phyloP scores from a whole-genome alignment of 768 basidiomycete species.

The Termitomyces sp. region DNA sequence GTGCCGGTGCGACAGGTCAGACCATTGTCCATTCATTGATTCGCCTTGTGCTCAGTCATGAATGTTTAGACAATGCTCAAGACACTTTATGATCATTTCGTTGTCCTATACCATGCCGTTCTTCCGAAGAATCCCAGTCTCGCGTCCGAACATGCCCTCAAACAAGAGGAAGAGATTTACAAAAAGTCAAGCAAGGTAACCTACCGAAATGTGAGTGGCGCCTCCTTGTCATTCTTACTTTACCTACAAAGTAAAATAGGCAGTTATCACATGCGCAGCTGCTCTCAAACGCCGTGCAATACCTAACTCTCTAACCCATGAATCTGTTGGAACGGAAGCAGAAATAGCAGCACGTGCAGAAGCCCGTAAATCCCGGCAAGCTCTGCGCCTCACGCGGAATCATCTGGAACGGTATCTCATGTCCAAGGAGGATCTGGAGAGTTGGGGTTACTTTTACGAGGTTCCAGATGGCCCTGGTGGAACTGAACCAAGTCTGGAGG shows the following conservation, averaged over 20 bases:
- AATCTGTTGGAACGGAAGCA: slow-evolving; percentile 75
- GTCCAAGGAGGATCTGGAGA: slow-evolving; percentile 49
- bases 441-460: slow-evolving; percentile 69
- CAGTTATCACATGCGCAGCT: slow-evolving; percentile 48
- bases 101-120: slow-evolving; percentile 59
- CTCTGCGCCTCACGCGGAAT: slow-evolving; percentile 48
- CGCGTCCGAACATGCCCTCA: slow-evolving; percentile 75
- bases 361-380: slow-evolving; percentile 47
- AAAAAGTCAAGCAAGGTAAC: slow-evolving; percentile 69
- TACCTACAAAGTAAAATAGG: slow-evolving; percentile 27
- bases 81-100: slow-evolving; percentile 69
- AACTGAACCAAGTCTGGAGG: slow-evolving; percentile 54
- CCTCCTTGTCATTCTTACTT: background rate
- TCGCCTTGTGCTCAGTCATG: slow-evolving; percentile 7
- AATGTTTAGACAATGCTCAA: slow-evolving; percentile 66
- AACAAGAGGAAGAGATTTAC: slow-evolving; percentile 81
- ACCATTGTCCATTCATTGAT: background rate
- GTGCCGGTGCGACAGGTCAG: slow-evolving; percentile 71
- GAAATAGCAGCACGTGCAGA: slow-evolving; percentile 57
- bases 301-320: slow-evolving; percentile 58
- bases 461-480: slow-evolving; percentile 70
- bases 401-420: slow-evolving; percentile 60
- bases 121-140: slow-evolving; percentile 52
- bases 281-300: slow-evolving; percentile 45
- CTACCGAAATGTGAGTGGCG: slow-evolving; percentile 68